Base-by-base conservation (phyloP, 768 basidiomycete genomes). In the Rhizopogon salebrosus region DNA sequence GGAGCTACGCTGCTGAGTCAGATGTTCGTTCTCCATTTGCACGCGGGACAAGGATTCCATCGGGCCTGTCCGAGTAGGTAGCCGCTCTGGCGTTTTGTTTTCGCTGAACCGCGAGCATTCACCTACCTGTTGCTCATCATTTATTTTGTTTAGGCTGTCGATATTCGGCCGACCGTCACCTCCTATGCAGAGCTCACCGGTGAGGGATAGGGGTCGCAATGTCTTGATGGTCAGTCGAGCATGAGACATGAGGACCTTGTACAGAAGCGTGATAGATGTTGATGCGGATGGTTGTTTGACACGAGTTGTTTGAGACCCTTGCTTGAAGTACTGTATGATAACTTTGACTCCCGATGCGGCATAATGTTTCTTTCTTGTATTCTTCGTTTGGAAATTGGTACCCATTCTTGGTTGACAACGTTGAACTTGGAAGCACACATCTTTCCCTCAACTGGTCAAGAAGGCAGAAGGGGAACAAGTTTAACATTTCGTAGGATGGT, bases 11-110 rank as follows among this genome's bases (percentile, higher is more conserved):
- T 24, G 51, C 45, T 1, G 62, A 64, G 40, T 20, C 35, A 0
- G 66, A 68, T 31, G 66, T 66, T 40, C 66, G 66, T 41, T 68
- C 66, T 39, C 68, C 66, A 14, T 57, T 68, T 35, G 41, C 34
- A 39, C 62, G 42, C 36, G 62, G 66, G 11, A 55, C 59, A 3
- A 56, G 60, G 52, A 8, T 70, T 27, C 66, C 66, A 34, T 50
- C 54, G 24, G 54, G 49, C 22, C 39, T 43, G 8, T 24, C 49
- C 45, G 58, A 56, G 66, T 68, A 53, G 62, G 66, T 64, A 31
- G 23, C 23, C 36, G 36, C 51, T 9, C 20, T 20, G n/a, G 27
- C 9, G 31, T 41, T 11, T 43, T 43, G 2, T 11, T 26, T 31
- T 4, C 26, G 39, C 26, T 41, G 22, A 2, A 16, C 14, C 1